These are phyloP conservation scores for Rhodotorula diobovata DNA, from an alignment of 768 basidiomycete species.

Conservation along the genomic window DNA sequence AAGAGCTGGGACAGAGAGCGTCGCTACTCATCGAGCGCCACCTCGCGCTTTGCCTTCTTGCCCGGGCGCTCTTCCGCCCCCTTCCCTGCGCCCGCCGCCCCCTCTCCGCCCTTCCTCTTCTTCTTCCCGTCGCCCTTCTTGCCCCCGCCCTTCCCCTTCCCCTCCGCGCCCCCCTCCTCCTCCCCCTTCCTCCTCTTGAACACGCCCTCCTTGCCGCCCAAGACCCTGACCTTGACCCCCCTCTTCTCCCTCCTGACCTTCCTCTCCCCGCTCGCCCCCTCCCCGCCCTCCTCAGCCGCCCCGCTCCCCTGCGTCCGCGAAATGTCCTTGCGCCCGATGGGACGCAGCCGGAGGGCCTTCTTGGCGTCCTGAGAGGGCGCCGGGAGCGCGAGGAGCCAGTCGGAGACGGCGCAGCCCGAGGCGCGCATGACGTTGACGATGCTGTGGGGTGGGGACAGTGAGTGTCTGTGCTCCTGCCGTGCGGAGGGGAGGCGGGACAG, in stretches of 20 bases:
- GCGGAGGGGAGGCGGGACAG: neutral
- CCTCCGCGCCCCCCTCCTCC: too few species aligned
- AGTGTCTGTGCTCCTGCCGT: neutral
- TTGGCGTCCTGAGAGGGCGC: conserved; percentile 87
- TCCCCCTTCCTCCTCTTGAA: neutral
- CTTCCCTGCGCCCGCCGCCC: too few species aligned
- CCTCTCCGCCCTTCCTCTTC: neutral
- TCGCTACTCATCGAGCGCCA: conserved; percentile 22
- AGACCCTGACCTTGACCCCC: neutral
- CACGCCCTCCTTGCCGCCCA: neutral
- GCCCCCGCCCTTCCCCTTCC: too few species aligned
- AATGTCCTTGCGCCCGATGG: conserved; percentile 56
- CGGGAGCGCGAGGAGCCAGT: conserved; percentile 92
- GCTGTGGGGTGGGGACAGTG: conserved; percentile 49
- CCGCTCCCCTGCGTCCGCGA: conserved; percentile 25
- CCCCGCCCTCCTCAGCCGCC: conserved; percentile 25
- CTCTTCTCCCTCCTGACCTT: neutral
- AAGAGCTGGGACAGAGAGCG: neutral
- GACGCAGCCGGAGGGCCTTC: conserved; percentile 72
- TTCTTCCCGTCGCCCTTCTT: neutral
- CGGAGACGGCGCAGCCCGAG: conserved; percentile 83
- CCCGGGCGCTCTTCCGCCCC: neutral
- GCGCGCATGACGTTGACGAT: conserved; percentile 94
- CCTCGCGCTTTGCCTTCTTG: conserved; percentile 27
- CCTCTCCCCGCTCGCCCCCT: neutral